Percentiles rank a stretch among this genome's conserved stretches.
phyloP scores from a whole-genome alignment of 108 stramenopile species.

The Fragilariopsis cylindrus region DNA sequence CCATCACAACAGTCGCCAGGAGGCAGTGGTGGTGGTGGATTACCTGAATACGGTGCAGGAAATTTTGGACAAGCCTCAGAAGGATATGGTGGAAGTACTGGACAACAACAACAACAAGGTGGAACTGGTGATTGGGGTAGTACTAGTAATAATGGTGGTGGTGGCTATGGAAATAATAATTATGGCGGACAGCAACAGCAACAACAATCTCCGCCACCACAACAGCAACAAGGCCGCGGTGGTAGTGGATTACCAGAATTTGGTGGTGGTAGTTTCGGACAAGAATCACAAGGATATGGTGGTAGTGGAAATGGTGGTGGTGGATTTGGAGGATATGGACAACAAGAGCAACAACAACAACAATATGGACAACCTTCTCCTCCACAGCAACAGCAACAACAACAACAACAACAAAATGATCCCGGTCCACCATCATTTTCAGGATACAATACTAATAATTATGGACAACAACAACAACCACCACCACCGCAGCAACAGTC shows the following conservation, averaged over 20 bases:
- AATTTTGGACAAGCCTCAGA: too few species aligned
- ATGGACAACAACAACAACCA: not conserved
- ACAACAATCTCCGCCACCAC: too few species aligned
- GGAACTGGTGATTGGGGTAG: too few species aligned
- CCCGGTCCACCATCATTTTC: slow-evolving; percentile 2
- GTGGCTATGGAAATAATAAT: too few species aligned
- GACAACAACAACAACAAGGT: too few species aligned
- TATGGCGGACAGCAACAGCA: too few species aligned
- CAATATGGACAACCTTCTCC: not conserved
- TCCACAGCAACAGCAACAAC: not conserved
- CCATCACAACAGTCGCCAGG: too few species aligned
- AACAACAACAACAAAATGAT: not conserved
- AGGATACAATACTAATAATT: not conserved
- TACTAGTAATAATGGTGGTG: too few species aligned
- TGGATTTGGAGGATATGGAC: not conserved
- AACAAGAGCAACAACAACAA: not conserved
- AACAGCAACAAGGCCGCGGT: too few species aligned
- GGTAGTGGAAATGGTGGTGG: not conserved
- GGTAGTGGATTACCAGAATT: not conserved
- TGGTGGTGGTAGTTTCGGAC: slow-evolving; percentile 8
- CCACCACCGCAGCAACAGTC: not conserved
- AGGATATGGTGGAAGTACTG: too few species aligned
- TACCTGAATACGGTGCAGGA: too few species aligned
- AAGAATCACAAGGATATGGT: not conserved
- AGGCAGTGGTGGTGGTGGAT: too few species aligned